These are phyloP conservation scores for Penicillium macrosclerotiorum DNA, from an alignment of 495 filamentous ascomycete species.

Conservation along the genomic window DNA sequence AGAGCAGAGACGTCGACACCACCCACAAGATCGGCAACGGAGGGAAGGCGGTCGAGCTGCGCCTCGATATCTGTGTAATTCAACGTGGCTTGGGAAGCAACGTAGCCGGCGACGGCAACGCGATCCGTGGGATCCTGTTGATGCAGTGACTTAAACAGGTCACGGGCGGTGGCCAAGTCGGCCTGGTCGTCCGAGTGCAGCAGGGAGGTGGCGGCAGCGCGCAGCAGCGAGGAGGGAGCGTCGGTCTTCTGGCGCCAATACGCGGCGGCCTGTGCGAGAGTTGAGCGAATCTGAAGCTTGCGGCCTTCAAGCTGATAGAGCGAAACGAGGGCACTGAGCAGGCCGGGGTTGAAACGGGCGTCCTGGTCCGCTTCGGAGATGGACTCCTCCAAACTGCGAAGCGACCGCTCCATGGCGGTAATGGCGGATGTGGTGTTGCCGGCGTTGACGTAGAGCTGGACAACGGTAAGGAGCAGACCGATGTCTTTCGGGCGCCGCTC, in stretches of 20 bases:
- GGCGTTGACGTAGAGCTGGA: constrained; percentile 76
- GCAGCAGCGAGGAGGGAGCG: constrained; percentile 59
- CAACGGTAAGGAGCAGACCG: constrained; percentile 76
- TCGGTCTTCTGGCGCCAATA: constrained; percentile 69
- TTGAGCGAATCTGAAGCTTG: constrained; percentile 64
- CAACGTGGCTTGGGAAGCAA: constrained; percentile 75
- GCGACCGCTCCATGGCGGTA: constrained; percentile 68
- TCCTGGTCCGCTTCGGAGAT: constrained; percentile 59
- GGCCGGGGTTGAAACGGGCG: constrained; percentile 78
- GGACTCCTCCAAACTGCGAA: constrained; percentile 68
- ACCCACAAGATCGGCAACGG: constrained; percentile 61
- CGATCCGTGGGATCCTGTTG: constrained; percentile 60
- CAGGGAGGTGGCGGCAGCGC: constrained; percentile 74
- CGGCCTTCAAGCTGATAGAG: constrained; percentile 79
- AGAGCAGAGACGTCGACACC: constrained; percentile 68
- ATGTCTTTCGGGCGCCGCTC: constrained; percentile 77
- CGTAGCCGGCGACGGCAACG: constrained; percentile 70
- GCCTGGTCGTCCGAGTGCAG: constrained; percentile 66
- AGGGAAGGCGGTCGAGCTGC: constrained; percentile 61
- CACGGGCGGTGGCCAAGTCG: constrained; percentile 65
- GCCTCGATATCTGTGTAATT: constrained; percentile 58
- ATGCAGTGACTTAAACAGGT: constrained; percentile 70
- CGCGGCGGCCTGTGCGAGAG: constrained; percentile 75
- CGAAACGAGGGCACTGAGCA: constrained; percentile 78
- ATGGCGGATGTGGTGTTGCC: constrained; percentile 78